These are phyloP conservation scores for Tylopilus sp. DNA, from an alignment of 768 basidiomycete genomes.

Conservation along the genomic window DNA sequence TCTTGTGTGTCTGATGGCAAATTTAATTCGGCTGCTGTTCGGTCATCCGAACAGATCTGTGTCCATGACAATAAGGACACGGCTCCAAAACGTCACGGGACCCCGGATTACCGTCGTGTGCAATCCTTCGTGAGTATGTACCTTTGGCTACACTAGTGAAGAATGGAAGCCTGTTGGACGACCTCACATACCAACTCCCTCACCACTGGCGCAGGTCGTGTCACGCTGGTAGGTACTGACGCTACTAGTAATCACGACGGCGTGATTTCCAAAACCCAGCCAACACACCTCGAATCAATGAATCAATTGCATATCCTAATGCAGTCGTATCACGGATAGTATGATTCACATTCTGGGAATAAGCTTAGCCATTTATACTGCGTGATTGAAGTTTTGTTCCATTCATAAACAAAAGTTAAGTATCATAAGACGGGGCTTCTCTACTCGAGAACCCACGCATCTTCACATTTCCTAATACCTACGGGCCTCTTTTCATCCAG, in stretches of 20 bases:
- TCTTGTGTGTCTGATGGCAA: slow-evolving; percentile 14
- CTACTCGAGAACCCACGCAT: slow-evolving; percentile 67
- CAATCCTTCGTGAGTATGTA: neutral
- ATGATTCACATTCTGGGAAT: neutral
- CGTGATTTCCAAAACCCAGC: neutral
- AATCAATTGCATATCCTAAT: too few relatives aligned
- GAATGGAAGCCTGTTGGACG: neutral
- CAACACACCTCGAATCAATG: neutral
- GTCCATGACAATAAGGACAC: slow-evolving; percentile 13
- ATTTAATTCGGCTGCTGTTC: slow-evolving; percentile 6
- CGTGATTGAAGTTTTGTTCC: neutral
- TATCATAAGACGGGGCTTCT: slow-evolving; percentile 22
- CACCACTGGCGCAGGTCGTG: too few relatives aligned
- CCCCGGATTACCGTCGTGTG: neutral
- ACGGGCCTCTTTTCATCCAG: slow-evolving; percentile 88
- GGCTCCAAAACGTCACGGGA: neutral
- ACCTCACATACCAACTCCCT: neutral
- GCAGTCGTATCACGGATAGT: too few relatives aligned
- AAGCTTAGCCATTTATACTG: neutral
- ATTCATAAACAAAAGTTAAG: neutral
- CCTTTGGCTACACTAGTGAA: neutral
- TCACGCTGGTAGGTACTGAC: too few relatives aligned
- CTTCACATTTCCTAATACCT: slow-evolving; percentile 63
- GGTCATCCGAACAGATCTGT: slow-evolving; percentile 11
- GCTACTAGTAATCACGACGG: too few relatives aligned